phyloP scores from a whole-genome alignment of 2,329 filamentous ascomycete species.

The Neofusicoccum laricinum region DNA sequence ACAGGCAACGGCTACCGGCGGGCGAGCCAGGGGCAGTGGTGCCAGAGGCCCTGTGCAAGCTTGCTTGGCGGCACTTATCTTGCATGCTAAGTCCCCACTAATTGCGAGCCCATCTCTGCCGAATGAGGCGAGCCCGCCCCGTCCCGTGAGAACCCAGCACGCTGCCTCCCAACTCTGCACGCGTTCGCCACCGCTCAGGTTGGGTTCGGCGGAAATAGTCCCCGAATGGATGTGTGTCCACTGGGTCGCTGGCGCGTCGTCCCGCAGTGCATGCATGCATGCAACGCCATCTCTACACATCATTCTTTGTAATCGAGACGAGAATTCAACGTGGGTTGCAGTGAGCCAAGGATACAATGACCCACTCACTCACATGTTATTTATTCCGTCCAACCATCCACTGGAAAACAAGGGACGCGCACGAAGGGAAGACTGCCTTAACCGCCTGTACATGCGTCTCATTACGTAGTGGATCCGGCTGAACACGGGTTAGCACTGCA shows the following conservation, averaged over 20 bases:
- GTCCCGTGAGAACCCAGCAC: background rate
- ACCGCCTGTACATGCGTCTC: background rate
- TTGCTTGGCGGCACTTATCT: slow-evolving; percentile 6
- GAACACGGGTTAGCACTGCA: background rate
- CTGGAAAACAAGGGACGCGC: background rate
- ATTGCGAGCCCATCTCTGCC: background rate
- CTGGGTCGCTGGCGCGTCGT: background rate
- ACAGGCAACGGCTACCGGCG: background rate
- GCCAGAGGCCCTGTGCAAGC: background rate
- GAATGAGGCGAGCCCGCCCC: background rate
- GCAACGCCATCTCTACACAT: background rate
- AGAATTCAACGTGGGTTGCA: background rate
- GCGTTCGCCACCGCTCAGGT: background rate
- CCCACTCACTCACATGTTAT: background rate
- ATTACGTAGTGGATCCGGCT: background rate
- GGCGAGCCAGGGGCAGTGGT: background rate
- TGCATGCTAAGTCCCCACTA: background rate
- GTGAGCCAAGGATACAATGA: background rate
- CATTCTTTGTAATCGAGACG: background rate
- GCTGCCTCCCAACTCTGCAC: background rate
- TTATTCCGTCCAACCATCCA: slow-evolving; percentile 4
- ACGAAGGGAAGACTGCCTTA: background rate
- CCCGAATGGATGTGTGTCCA: background rate
- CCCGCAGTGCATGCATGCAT: slow-evolving; percentile 5
- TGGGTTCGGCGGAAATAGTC: background rate